Percentiles rank a stretch among this genome's conserved stretches.
phyloP scores from a whole-genome alignment of 257 asterid species.

The Nemophila menziesii region DNA sequence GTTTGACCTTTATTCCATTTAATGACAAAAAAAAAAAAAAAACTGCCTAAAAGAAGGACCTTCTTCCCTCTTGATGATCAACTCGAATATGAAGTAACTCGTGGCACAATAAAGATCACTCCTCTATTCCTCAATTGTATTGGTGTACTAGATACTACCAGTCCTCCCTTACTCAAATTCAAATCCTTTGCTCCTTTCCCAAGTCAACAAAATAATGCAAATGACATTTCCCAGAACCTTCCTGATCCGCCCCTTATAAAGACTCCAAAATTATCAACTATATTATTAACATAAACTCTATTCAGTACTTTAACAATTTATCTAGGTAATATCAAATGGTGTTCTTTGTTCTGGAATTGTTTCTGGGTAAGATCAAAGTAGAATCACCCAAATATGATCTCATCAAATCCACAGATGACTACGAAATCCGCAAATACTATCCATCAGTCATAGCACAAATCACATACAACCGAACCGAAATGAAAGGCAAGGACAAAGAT shows the following conservation, averaged over 20 bases:
- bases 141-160: not conserved
- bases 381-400: slow-evolving; percentile 62
- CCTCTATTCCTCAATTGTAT: not conserved
- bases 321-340: no score
- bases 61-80: no score
- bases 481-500: slow-evolving; percentile 51
- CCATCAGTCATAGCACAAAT: slow-evolving; percentile 69
- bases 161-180: not conserved
- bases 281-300: not conserved
- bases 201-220: not conserved
- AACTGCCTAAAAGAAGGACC: no score
- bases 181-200: not conserved
- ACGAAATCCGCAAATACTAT: slow-evolving; percentile 69
- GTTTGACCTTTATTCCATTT: no score
- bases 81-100: no score
- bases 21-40: no score
- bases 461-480: slow-evolving; percentile 53
- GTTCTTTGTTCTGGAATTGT: slow-evolving; percentile 36
- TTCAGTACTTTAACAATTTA: not conserved
- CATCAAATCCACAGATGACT: slow-evolving; percentile 35
- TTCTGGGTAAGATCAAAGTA: slow-evolving; percentile 58
- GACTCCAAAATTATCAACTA: not conserved
- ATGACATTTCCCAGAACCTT: not conserved
- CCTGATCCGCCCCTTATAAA: not conserved
- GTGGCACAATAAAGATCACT: slow-evolving; percentile 31